Conservation (phyloP, 176 grass and related monocot genomes). For the Musa schizocarpa region DNA sequence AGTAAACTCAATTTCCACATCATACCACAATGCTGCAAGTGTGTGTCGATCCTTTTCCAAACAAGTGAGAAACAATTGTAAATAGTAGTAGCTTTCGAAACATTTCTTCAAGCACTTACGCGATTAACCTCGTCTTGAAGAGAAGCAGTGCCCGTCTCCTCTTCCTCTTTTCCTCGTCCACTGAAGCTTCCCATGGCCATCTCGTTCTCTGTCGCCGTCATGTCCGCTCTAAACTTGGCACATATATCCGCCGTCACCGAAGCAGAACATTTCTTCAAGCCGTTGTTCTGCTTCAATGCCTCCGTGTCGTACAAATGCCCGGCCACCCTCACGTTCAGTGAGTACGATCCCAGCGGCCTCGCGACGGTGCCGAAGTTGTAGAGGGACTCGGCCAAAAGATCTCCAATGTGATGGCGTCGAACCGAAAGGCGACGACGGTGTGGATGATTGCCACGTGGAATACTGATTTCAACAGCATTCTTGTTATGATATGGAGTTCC, state of each 20-base stretch:
- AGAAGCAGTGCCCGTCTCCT: too few relatives aligned
- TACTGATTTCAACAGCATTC: too few relatives aligned
- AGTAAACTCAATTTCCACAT: too few relatives aligned
- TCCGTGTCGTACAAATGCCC: constrained; percentile 53
- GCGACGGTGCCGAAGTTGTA: constrained; percentile 59
- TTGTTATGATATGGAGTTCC: too few relatives aligned
- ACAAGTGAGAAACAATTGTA: too few relatives aligned
- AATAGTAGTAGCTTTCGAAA: too few relatives aligned
- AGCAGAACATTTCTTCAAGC: neutral
- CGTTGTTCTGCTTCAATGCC: constrained; percentile 40
- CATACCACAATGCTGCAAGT: too few relatives aligned
- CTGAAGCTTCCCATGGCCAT: neutral
- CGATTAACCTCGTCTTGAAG: too few relatives aligned
- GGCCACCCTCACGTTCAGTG: constrained; percentile 50
- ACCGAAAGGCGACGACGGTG: constrained; percentile 46
- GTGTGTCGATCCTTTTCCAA: too few relatives aligned
- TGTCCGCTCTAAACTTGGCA: constrained; percentile 34
- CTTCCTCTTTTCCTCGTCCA: too few relatives aligned
- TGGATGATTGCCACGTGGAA: neutral
- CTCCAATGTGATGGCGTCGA: constrained; percentile 66
- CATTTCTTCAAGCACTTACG: too few relatives aligned
- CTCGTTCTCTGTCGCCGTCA: constrained; percentile 18
- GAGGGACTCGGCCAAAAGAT: constrained; percentile 60
- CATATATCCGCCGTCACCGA: constrained; percentile 31
- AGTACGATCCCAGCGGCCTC: constrained; percentile 61